A percentile compares a stretch with the other conserved stretches of the same genome.
Evolutionary conservation across 805 yeast species (phyloP).

Genomic region (Saccharomycodes ludwigii): DNA sequence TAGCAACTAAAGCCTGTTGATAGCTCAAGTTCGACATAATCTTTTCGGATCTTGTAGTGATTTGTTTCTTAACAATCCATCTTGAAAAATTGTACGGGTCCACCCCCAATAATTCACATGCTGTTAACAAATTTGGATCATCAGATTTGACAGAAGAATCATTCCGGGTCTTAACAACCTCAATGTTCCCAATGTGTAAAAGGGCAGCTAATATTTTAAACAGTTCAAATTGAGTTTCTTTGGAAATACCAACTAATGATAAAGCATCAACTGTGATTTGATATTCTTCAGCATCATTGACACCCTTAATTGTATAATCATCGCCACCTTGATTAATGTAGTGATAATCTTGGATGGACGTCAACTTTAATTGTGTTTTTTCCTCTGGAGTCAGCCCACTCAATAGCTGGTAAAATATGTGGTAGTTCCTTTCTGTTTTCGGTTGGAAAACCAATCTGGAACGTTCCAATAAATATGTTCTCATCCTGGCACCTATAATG

Average conservation of each 20-base stretch:
- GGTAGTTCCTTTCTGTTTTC: constrained; percentile 80
- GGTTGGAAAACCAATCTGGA: constrained; percentile 94
- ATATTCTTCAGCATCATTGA: constrained; percentile 77
- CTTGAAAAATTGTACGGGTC: constrained; percentile 64
- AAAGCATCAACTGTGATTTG: constrained; percentile 66
- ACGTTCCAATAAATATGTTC: constrained; percentile 87
- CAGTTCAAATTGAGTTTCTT: constrained; percentile 47
- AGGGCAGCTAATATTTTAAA: constrained; percentile 78
- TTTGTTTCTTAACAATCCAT: constrained; percentile 89
- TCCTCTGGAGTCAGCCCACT: constrained; percentile 50
- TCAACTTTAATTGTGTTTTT: constrained; percentile 47
- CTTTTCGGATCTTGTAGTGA: constrained; percentile 84
- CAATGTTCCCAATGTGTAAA: constrained; percentile 86
- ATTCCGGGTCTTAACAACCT: constrained; percentile 69
- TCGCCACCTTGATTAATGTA: constrained; percentile 88
- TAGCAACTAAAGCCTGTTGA: constrained; percentile 77
- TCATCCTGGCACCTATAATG: constrained; percentile 87
- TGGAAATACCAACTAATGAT: constrained; percentile 59
- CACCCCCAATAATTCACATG: constrained; percentile 74
- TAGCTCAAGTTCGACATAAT: constrained; percentile 73
- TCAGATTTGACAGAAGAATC: constrained; percentile 75
- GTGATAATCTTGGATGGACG: constrained; percentile 53
- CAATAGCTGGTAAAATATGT: constrained; percentile 82
- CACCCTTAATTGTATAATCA: constrained; percentile 49
- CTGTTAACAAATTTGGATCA: constrained; percentile 74